Evolutionary conservation across 1,139 yeast genomes (phyloP).

Genomic region (Torulaspora pretoriensis): DNA sequence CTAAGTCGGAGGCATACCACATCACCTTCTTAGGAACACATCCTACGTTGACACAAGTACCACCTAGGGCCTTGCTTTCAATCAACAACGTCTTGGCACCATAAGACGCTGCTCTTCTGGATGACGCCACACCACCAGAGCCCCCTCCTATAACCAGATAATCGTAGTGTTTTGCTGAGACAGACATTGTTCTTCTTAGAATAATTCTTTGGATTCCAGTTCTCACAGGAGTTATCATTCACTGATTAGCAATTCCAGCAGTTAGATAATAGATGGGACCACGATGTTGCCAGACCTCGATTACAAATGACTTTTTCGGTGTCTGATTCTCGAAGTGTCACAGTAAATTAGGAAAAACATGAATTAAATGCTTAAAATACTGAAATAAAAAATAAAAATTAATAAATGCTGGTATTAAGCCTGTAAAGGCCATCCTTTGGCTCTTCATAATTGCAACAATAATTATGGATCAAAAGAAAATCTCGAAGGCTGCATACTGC

Average conservation of each 20-base stretch:
- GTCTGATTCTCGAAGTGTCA: not conserved
- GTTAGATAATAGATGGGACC: not conserved
- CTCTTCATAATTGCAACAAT: too few species aligned
- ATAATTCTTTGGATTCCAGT: constrained; percentile 12
- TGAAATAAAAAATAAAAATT: not conserved
- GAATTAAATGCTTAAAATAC: not conserved
- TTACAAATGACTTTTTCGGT: not conserved
- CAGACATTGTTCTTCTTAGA: constrained; percentile 45
- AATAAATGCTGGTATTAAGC: not conserved
- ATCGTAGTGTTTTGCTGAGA: constrained; percentile 63
- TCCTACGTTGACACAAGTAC: constrained; percentile 98
- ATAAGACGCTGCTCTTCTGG: constrained; percentile 90
- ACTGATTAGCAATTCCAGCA: not conserved
- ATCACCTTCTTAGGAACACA: constrained; percentile 98
- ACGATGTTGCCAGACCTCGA: not conserved
- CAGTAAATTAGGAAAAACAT: not conserved
- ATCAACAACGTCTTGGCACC: constrained; percentile 85
- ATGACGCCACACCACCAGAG: constrained; percentile 98
- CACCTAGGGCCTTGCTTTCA: constrained; percentile 83
- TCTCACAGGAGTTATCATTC: constrained; percentile 5
- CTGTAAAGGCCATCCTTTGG: not conserved
- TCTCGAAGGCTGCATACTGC: not conserved
- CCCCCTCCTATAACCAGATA: constrained; percentile 98
- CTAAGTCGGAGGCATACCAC: constrained; percentile 96
- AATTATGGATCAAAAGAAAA: too few species aligned